A percentile compares a stretch with the other conserved stretches of the same genome.
These are phyloP conservation scores for Hyaloscypha variabilis DNA, from an alignment of 495 filamentous ascomycete species.

Conservation along the genomic window DNA sequence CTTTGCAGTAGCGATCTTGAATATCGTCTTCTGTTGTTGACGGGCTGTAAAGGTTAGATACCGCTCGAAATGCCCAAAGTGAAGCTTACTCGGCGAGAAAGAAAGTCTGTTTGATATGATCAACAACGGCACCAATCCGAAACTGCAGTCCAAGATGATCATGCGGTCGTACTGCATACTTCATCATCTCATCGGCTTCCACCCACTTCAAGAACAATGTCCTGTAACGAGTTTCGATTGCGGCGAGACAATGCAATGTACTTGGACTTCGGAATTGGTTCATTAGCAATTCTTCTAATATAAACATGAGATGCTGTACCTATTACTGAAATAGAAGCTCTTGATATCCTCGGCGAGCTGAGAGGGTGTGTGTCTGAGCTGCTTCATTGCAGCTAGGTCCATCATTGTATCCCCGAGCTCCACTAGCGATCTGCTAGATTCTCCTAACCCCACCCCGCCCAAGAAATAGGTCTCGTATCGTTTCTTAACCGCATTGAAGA, in stretches of 20 bases:
- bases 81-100: constrained; percentile 1
- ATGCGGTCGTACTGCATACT: not conserved
- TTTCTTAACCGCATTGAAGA: not conserved
- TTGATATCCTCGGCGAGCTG: constrained; percentile 1
- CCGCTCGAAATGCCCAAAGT: not conserved
- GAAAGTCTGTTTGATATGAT: constrained; percentile 2
- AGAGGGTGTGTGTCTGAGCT: not conserved
- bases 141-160: not conserved
- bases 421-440: not conserved
- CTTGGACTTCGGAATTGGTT: not conserved
- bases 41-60: not conserved
- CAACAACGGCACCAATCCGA: constrained; percentile 2
- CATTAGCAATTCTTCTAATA: not conserved
- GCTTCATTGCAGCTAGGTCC: not conserved
- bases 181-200: not conserved
- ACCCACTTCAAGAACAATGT: not conserved
- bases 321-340: not conserved
- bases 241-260: not conserved
- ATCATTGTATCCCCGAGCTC: not conserved
- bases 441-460: not conserved
- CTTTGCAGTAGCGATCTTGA: constrained; percentile 5
- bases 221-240: constrained; percentile 2
- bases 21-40: constrained; percentile 1
- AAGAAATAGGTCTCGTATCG: constrained; percentile 8
- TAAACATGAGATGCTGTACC: not conserved